Percentiles rank a stretch among this genome's conserved stretches.
Conservation (phyloP, 163 green algal species). For the Prototheca wickerhamii region DNA sequence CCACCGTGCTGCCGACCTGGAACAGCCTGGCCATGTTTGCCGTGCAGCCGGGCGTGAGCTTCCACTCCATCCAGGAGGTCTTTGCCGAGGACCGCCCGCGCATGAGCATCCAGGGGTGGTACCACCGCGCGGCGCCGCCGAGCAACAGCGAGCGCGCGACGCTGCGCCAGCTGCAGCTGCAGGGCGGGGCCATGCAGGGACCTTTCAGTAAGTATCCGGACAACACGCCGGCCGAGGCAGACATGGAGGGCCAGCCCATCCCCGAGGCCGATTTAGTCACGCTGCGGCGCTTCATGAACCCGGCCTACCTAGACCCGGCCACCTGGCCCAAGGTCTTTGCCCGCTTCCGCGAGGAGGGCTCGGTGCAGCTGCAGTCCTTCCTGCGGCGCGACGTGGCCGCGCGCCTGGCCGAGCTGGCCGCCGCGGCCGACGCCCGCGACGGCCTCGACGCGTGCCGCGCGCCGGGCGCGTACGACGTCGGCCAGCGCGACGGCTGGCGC, state of each 20-base stretch:
- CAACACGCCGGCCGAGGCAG: too few species aligned
- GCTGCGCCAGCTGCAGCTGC: conserved; percentile 61
- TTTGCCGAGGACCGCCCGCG: conserved; percentile 52
- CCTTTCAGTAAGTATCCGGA: too few species aligned
- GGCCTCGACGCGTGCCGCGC: conserved; percentile 30
- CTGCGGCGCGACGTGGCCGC: conserved; percentile 38
- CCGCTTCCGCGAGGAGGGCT: conserved; percentile 57
- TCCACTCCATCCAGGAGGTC: conserved; percentile 74
- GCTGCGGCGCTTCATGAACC: conserved; percentile 50
- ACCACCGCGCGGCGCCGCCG: conserved; percentile 49
- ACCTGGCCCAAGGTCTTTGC: conserved; percentile 32
- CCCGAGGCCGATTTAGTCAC: conserved; percentile 42
- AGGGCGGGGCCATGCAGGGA: conserved; percentile 15
- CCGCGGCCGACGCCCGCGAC: conserved; percentile 37
- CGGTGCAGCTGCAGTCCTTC: conserved; percentile 68
- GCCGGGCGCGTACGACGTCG: conserved; percentile 33
- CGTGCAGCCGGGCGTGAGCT: conserved; percentile 69
- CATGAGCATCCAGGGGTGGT: conserved; percentile 78
- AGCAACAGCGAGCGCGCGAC: conserved; percentile 44
- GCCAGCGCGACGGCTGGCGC: conserved; percentile 32
- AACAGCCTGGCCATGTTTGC: conserved; percentile 86
- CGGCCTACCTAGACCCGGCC: conserved; percentile 47
- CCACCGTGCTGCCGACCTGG: conserved; percentile 55
- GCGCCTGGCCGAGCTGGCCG: conserved; percentile 5
- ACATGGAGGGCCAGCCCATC: conserved; percentile 4